Percentiles rank a stretch among this genome's conserved stretches.
These are phyloP conservation scores for Aspergillus indologenus DNA, from an alignment of 495 filamentous ascomycete genomes.

Conservation along the genomic window DNA sequence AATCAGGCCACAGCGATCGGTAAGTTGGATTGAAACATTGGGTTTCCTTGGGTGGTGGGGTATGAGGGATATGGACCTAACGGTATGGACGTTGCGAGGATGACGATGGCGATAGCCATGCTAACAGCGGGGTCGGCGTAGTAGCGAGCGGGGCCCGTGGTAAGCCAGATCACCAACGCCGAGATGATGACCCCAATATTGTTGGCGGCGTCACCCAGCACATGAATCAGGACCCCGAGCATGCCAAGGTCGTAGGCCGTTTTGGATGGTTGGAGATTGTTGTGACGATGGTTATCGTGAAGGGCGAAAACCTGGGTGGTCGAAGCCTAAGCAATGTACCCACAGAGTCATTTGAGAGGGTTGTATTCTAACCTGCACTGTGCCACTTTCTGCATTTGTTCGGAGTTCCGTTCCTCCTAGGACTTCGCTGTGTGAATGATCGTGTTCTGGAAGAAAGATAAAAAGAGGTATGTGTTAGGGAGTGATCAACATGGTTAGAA, in stretches of 20 bases:
- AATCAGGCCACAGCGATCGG: not conserved
- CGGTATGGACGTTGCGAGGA: slow-evolving; percentile 40
- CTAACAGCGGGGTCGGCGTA: slow-evolving; percentile 49
- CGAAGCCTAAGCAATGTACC: not conserved
- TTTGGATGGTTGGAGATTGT: not conserved
- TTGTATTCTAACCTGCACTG: not conserved
- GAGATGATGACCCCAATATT: slow-evolving; percentile 49
- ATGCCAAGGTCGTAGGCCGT: slow-evolving; percentile 40
- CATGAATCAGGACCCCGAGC: slow-evolving; percentile 48
- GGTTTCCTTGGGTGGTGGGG: too few relatives aligned
- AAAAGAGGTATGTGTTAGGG: too few relatives aligned
- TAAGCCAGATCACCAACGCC: slow-evolving; percentile 44
- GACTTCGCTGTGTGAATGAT: slow-evolving; percentile 11
- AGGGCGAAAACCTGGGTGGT: not conserved
- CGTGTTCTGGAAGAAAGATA: too few relatives aligned
- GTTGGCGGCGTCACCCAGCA: slow-evolving; percentile 48
- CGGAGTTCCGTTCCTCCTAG: too few relatives aligned
- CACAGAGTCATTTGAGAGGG: not conserved
- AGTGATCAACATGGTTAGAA: slow-evolving; percentile 21
- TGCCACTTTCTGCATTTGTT: slow-evolving; percentile 23
- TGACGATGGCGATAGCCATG: slow-evolving; percentile 46
- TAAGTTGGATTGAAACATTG: not conserved
- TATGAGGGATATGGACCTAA: too few relatives aligned
- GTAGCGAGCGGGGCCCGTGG: slow-evolving; percentile 37
- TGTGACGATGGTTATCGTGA: not conserved